phyloP scores from a whole-genome alignment of 2,329 filamentous ascomycete genomes.

The Aureobasidium lini region DNA sequence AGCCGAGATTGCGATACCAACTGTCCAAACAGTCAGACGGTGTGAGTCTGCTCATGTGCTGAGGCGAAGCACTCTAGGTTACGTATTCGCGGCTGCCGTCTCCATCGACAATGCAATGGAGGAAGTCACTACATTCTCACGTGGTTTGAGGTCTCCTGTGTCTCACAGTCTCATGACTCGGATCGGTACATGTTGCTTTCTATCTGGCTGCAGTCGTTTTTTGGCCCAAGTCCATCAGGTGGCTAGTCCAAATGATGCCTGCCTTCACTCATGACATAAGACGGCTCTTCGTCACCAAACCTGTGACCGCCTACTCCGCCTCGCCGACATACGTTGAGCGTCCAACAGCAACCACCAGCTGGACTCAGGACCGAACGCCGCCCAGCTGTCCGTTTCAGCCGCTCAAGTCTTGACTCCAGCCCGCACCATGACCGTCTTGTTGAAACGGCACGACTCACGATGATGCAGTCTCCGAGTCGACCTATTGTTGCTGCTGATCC shows the following conservation, averaged over 20 bases:
- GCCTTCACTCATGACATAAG: not conserved
- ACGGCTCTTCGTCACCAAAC: not conserved
- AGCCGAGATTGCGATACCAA: constrained; percentile 13
- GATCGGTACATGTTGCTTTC: not conserved
- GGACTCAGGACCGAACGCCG: not conserved
- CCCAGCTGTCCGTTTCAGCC: constrained; percentile 9
- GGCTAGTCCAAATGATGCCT: not conserved
- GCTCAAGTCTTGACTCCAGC: constrained; percentile 8
- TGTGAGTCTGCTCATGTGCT: not conserved
- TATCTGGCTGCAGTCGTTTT: not conserved
- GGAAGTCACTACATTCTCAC: not conserved
- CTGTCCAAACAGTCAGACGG: constrained; percentile 10
- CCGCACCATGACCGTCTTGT: not conserved
- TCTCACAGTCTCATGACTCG: not conserved
- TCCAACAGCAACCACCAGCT: not conserved
- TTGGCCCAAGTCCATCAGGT: not conserved
- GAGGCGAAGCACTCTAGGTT: constrained; percentile 1
- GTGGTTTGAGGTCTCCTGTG: not conserved
- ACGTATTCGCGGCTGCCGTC: not conserved
- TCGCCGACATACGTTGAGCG: not conserved
- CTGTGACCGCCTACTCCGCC: constrained; percentile 4
- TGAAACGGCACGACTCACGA: constrained; percentile 3
- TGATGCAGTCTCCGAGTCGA: not conserved
- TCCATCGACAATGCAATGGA: not conserved
- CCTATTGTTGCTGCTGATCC: constrained; percentile 13